Evolutionary conservation across 2,329 filamentous ascomycete species (phyloP), one percentile per base, ranked within the genome.

Genomic region (Harringtonia lauricola): DNA sequence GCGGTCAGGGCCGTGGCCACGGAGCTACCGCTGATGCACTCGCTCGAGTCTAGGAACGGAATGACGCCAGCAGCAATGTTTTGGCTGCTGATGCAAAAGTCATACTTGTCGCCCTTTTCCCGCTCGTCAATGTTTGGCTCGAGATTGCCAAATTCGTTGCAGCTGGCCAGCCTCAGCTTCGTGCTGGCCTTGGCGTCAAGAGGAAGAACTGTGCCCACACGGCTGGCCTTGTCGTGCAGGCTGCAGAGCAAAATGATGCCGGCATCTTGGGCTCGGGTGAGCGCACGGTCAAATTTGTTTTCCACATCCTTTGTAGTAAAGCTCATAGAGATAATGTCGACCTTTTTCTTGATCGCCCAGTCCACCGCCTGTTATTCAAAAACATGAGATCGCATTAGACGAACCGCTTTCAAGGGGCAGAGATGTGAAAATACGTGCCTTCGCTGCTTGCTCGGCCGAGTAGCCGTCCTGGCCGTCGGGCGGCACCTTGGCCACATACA

Each of bases 281-380:
- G 36, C 17, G 43, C 43, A 2, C 37, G 17, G 3, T 37, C 31
- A 13, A 44, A 36, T 8, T 18, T 17, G 9, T n/a, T 18, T 19
- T 30, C 4, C 15, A 36, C 17, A 9, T 42, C 33, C 1, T 26
- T 33, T 8, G 38, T 44, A 2, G 44, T 39, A 36, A 48, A 44
- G 43, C 47, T 48, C 47, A 48, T 48, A n/a, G 43, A 46, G 34
- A 48, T 46, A 22, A 48, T 46, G 35, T 48, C 43, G 22, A 48
- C 47, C 15, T 31, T 19, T 26, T 39, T 31, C 6, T 22, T n/a
- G 8, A 44, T 44, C 8, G 47, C 47, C 47, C 47, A 48, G 2
- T 22, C 4, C 15, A 48, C 35, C 2, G 47, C 47, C 10, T 26
- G 33, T 19, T n/a, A n/a, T n/a, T n/a, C n/a, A n/a, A n/a, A n/a